Base-by-base conservation (phyloP, 352 stramenopile species). In the Phytophthora brassicae region DNA sequence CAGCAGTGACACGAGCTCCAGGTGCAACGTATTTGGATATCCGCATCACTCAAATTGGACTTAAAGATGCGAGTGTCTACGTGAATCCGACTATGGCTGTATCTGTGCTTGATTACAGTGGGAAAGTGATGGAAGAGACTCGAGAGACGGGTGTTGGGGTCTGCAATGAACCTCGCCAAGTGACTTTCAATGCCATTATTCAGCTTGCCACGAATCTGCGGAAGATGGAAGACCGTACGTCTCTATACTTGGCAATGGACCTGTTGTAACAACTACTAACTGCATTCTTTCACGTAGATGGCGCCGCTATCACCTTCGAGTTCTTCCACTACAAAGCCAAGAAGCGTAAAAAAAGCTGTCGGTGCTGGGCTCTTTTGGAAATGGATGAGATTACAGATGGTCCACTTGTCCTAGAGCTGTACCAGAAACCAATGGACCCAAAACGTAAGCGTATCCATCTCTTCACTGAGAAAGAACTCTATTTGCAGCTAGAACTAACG, bases 311-410 rank as follows among this genome's bases (percentile, higher is more conserved):
- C 42, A 86, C 83, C 56, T 84, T 91, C 17, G 81, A 87, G 55
- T 78, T 91, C 45, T 81, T 81, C 48, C 81, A 91, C 68, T 91
- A 88, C 68, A 91, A 91, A 39, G 56, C 75, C 14, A 88, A 86
- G 66, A 91, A 89, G 56, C 77, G 79, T 45, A 91, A 89, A 48
- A 86, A 91, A 42, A 89, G 79, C 50, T 88, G 81, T 14, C 79
- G 81, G 22, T 91, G 81, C 72, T 91, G 81, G 81, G 65, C 81
- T 5, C 44, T 91, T 28, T 60, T 91, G 7, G 81, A 91, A 65
- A 66, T 89, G 79, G 81, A 91, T 58, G 81, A 91, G 51, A 53
- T 91, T 31, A 68, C 68, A 24, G 42, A 59, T 13, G 56, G 53
- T 1, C 17, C 64, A 8, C 74, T 77, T 2, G 74, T 76, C 17